Evolutionary conservation across 495 filamentous ascomycete genomes (phyloP), one percentile per base, ranked within the genome.

Genomic region (Xylaria longipes): DNA sequence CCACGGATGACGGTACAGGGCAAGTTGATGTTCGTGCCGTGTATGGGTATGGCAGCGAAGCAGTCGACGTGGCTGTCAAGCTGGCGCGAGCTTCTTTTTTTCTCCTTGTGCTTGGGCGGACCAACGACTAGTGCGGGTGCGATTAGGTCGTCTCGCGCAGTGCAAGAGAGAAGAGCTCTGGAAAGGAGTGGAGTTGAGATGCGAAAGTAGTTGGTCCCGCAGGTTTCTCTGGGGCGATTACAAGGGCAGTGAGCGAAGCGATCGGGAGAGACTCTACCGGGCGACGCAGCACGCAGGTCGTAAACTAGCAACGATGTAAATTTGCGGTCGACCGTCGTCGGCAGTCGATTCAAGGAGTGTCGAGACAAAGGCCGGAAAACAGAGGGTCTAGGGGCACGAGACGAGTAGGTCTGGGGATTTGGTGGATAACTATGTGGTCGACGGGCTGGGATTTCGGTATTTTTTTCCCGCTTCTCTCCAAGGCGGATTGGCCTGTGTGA

Each of bases 1-100:
- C 75, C 68, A 76, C 75, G 73, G 77, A 77, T 77, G 77, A 72
- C 70, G 66, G 56, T 72, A 72, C 62, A 70, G 77, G 73, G 77
- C 71, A 52, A 67, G 39, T 22, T 20, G 62, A 60, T 43, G 37
- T 48, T 43, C 31, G 50, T 66, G 69, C 52, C 48, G 60, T 57
- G 50, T 35, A 43, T 45, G 29, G 12, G 39, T 35, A 52, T 64
- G 45, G 29, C 69, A 41, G 63, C 37, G 52, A 71, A 54, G 22
- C 61, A 50, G 63, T 66, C 69, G 50, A 61, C 48, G 69, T 33
- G 7, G 50, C 22, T 58, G 52, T 71, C 69, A 66, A 64, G 48
- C 61, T 52, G 48, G 69, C 29, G 48, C 29, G 52, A 65, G 69
- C 50, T 57, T 56, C n/a, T 41, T 41, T 39, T 54, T 25, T 35